These are phyloP conservation scores for Bolboschoenoplectus hybrid DNA, from an alignment of 202 grass and related monocot species.

Conservation along the genomic window DNA sequence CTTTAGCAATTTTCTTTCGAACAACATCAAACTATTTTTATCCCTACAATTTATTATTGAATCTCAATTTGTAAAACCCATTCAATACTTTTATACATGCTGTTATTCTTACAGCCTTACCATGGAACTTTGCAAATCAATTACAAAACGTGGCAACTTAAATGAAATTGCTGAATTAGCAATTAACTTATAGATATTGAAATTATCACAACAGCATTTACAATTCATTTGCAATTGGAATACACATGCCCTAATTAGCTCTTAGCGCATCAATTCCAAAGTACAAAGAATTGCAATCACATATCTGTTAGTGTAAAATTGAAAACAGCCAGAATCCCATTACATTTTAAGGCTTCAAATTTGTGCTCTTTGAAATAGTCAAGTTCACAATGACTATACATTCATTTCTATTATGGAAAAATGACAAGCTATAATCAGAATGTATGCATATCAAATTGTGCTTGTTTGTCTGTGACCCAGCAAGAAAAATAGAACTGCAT, in stretches of 20 bases:
- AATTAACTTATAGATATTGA: background rate
- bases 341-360: no score
- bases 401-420: background rate
- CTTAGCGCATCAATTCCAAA: background rate
- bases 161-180: background rate
- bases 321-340: background rate
- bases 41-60: background rate
- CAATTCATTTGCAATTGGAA: background rate
- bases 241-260: background rate
- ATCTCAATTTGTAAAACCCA: background rate
- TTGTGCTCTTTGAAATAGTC: no score
- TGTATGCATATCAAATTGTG: background rate
- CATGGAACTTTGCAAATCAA: background rate
- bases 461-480: background rate
- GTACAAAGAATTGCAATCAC: background rate
- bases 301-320: background rate
- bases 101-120: background rate
- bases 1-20: background rate
- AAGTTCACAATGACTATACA: background rate
- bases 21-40: background rate
- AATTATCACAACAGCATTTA: background rate
- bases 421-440: constrained; percentile 5
- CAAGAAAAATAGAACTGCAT: background rate
- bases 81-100: background rate
- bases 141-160: background rate